Evolutionary conservation across 1,284 basidiomycete genomes (phyloP).

Genomic region (Ustilago lituana): DNA sequence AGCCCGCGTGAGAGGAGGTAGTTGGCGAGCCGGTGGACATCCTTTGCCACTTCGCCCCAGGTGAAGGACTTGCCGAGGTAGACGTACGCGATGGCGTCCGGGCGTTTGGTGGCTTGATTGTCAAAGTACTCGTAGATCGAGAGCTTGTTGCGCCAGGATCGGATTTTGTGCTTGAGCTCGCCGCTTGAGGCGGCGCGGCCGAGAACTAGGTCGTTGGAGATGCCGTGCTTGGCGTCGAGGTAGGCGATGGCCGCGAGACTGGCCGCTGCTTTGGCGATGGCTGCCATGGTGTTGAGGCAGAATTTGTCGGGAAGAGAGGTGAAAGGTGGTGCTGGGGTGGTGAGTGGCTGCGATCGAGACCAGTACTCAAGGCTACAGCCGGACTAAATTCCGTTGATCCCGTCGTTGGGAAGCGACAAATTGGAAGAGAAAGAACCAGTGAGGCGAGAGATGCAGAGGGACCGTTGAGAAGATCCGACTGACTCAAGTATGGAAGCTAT

Average conservation of each 20-base stretch:
- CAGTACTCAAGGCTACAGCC: background rate
- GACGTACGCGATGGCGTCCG: constrained; percentile 54
- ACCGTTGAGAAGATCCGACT: background rate
- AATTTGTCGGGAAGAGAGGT: too few relatives aligned
- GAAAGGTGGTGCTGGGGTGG: too few relatives aligned
- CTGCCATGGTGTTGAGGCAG: constrained; percentile 21
- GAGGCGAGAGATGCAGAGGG: background rate
- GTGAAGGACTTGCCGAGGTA: constrained; percentile 56
- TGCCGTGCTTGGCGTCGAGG: constrained; percentile 60
- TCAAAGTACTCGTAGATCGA: constrained; percentile 59
- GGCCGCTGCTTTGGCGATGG: constrained; percentile 54
- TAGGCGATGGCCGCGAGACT: constrained; percentile 57
- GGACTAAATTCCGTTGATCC: constrained; percentile 1
- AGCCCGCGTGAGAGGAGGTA: constrained; percentile 53
- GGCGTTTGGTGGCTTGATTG: constrained; percentile 35
- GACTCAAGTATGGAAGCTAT: too few relatives aligned
- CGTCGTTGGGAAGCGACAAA: background rate
- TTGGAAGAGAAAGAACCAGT: background rate
- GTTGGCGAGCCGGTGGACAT: constrained; percentile 54
- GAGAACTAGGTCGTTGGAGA: constrained; percentile 45
- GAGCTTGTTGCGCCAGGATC: constrained; percentile 44
- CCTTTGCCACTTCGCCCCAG: constrained; percentile 52
- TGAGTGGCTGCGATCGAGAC: background rate
- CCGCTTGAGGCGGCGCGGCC: constrained; percentile 29
- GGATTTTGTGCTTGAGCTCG: constrained; percentile 42